Evolutionary conservation across 306 rosid genomes (phyloP).

Genomic region (Pyrus pyrifolia): DNA sequence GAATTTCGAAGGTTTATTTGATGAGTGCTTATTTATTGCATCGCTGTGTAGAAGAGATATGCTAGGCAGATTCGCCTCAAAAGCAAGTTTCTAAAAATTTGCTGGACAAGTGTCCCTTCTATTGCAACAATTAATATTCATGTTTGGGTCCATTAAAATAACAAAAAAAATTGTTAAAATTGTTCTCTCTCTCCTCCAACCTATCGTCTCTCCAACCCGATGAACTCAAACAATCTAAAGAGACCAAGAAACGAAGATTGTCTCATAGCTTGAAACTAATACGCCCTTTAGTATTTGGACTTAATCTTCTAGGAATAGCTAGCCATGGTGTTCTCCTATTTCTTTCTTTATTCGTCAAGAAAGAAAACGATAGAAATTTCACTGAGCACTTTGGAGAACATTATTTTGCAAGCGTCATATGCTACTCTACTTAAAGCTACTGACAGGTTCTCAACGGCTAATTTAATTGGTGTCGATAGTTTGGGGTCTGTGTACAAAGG

Average conservation of each 20-base stretch:
- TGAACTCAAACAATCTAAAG: too few relatives aligned
- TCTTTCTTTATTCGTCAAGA: neutral
- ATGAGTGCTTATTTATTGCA: too few relatives aligned
- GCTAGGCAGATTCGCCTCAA: too few relatives aligned
- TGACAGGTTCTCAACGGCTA: neutral
- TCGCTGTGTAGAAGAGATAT: too few relatives aligned
- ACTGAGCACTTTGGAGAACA: neutral
- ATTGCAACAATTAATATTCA: too few relatives aligned
- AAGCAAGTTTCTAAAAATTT: too few relatives aligned
- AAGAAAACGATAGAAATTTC: neutral
- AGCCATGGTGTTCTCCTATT: neutral
- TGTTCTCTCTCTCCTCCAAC: too few relatives aligned
- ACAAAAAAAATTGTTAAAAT: too few relatives aligned
- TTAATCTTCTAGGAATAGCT: neutral
- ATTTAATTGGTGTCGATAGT: neutral
- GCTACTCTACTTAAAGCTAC: neutral
- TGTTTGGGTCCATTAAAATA: too few relatives aligned
- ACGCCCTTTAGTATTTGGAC: neutral
- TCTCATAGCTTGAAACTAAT: neutral
- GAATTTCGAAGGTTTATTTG: too few relatives aligned
- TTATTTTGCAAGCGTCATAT: neutral
- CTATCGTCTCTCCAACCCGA: too few relatives aligned
- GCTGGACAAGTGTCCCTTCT: too few relatives aligned
- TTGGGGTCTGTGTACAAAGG: neutral
- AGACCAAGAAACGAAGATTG: neutral